Base-by-base conservation (phyloP, 306 rosid genomes). In the Casuarina equisetifolia region DNA sequence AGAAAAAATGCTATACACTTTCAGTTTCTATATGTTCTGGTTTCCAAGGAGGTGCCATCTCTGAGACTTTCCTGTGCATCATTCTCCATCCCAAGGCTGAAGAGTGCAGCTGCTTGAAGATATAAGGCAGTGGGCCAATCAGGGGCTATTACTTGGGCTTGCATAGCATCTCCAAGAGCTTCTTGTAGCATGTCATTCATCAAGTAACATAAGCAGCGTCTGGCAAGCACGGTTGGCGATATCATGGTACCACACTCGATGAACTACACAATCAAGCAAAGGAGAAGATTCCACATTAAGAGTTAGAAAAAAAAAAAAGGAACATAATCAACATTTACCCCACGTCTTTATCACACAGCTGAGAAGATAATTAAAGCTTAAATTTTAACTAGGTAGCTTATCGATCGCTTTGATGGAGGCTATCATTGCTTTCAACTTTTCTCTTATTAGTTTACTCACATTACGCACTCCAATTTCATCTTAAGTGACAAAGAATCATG, bases 121-220 rank as follows among this genome's bases (percentile, higher is more conserved):
- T 93, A 96, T 85, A 91, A 87, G 52, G 93, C 96, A 48, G 90
- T 91, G 0, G 91, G 89, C 99, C 99, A 93, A 4, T 92, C 90
- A 0, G 99, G 94, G 59, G 90, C 84, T 71, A 92, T 76, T 11
- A 94, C 94, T 69, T 92, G 97, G 74, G 97, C 98, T 83, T 91
- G 97, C 99, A 92, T 96, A 1, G 98, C 99, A 79, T 96, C 99
- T 75, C 99, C 99, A 35, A 92, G 94, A 80, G 97, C 99, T 85
- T 89, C 99, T 86, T 96, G 99, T 42, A 91, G 82, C 98, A 86
- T 93, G 62, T 90, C 96, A 71, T 79, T 91, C 97, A 93, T 91
- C 85, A 96, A 79, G 85, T 93, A 96, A 81, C 98, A 90, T 80
- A 96, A 81, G 91, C 96, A 86, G 39, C 99, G 98, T 83, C 98